Percentiles rank a stretch among this genome's conserved stretches.
These are phyloP conservation scores for Xylariaceae sp. DNA, from an alignment of 2,329 filamentous ascomycete genomes.

Conservation along the genomic window DNA sequence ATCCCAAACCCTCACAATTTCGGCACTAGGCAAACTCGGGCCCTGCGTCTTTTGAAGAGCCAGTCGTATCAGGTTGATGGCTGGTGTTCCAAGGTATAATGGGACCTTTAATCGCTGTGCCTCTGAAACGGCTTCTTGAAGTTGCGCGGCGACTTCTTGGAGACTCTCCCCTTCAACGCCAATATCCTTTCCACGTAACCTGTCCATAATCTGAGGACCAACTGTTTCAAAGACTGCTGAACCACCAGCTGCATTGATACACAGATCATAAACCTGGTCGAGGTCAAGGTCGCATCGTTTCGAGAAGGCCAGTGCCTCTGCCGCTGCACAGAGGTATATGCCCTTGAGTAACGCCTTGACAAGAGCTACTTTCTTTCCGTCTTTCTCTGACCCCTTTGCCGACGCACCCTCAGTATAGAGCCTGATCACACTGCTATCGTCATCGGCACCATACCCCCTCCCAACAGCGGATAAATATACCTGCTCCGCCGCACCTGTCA, in stretches of 20 bases:
- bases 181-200: conserved; percentile 26
- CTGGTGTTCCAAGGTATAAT: conserved; percentile 40
- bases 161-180: conserved; percentile 26
- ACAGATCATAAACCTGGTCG: conserved; percentile 45
- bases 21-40: conserved; percentile 19
- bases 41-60: conserved; percentile 24
- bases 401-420: conserved; percentile 40
- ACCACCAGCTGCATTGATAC: conserved; percentile 45
- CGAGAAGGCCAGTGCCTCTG: conserved; percentile 43
- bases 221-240: conserved; percentile 37
- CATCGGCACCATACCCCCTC: conserved; percentile 50
- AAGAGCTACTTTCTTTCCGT: conserved; percentile 37
- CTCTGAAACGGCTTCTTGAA: conserved; percentile 40
- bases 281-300: conserved; percentile 41
- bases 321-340: conserved; percentile 43
- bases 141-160: conserved; percentile 27
- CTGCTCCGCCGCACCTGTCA: conserved; percentile 63
- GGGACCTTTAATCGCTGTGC: conserved; percentile 42
- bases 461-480: conserved; percentile 59
- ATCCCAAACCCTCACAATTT: conserved; percentile 28
- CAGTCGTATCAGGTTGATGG: conserved; percentile 36
- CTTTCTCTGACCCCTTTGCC: conserved; percentile 25
- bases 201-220: conserved; percentile 39
- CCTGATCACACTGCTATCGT: conserved; percentile 43
- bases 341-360: conserved; percentile 41